A percentile compares a stretch with the other conserved stretches of the same genome.
Conservation (phyloP, 345 rosid genomes). For the Salix purpurea region DNA sequence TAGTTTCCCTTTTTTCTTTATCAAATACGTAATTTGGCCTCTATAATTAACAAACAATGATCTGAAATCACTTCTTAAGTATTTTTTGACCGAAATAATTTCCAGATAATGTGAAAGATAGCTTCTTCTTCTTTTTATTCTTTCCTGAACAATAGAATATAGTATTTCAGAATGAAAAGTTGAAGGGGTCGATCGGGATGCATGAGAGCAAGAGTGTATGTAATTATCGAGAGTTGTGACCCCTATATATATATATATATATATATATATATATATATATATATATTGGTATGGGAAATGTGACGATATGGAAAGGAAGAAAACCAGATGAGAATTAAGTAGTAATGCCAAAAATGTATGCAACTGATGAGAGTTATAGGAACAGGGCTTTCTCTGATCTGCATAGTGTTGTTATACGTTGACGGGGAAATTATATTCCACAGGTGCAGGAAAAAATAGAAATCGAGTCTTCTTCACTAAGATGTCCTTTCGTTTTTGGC, state of each 20-base stretch:
- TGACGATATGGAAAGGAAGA: background rate
- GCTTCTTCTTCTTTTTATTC: background rate
- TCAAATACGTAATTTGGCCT: no score
- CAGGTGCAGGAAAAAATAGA: background rate
- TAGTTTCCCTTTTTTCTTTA: no score
- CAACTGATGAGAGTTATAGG: no score
- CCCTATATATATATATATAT: background rate
- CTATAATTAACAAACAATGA: no score
- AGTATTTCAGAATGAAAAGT: background rate
- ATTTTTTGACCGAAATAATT: background rate
- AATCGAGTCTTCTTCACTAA: background rate
- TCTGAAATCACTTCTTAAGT: no score
- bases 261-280: background rate
- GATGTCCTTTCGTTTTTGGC: constrained; percentile 7
- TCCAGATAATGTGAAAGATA: background rate
- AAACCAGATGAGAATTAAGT: background rate
- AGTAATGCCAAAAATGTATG: background rate
- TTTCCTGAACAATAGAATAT: background rate
- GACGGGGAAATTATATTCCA: background rate
- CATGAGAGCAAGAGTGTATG: background rate
- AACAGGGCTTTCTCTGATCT: background rate
- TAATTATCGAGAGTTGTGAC: background rate
- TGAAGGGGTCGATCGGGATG: background rate
- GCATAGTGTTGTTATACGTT: background rate
- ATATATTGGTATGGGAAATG: background rate